Conservation (phyloP, 345 rosid species). For the Draba incana region DNA sequence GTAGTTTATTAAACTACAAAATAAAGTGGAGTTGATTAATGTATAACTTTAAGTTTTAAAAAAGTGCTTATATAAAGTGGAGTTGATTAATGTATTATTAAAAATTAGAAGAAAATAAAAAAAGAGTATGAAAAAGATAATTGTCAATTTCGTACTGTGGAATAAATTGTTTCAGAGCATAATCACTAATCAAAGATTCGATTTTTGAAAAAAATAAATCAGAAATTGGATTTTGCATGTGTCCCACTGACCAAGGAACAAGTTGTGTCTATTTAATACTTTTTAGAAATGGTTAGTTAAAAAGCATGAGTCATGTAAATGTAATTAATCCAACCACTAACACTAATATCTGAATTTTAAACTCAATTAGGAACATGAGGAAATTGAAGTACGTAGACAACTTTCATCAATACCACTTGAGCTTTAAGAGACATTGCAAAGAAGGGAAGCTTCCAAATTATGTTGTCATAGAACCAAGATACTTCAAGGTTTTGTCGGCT, state of each 20-base stretch:
- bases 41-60: too few species aligned
- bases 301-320: neutral
- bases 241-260: too few species aligned
- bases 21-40: constrained; percentile 4
- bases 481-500: constrained; percentile 53
- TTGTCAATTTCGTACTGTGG: too few species aligned
- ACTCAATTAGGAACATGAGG: constrained; percentile 64
- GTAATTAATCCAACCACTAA: neutral
- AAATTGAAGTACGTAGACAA: constrained; percentile 71
- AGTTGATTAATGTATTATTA: neutral
- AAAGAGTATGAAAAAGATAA: too few species aligned
- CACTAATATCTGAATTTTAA: neutral
- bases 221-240: neutral
- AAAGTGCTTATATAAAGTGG: constrained; percentile 10
- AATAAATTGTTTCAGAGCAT: too few species aligned
- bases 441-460: constrained; percentile 89
- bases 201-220: neutral
- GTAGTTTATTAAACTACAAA: too few species aligned
- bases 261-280: too few species aligned
- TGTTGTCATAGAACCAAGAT: constrained; percentile 78
- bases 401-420: constrained; percentile 62
- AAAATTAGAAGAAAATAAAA: too few species aligned
- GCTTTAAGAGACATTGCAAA: constrained; percentile 72
- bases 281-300: too few species aligned
- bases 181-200: neutral